Evolutionary conservation across 257 asterid species (phyloP).

Genomic region (Solanum commersonii): DNA sequence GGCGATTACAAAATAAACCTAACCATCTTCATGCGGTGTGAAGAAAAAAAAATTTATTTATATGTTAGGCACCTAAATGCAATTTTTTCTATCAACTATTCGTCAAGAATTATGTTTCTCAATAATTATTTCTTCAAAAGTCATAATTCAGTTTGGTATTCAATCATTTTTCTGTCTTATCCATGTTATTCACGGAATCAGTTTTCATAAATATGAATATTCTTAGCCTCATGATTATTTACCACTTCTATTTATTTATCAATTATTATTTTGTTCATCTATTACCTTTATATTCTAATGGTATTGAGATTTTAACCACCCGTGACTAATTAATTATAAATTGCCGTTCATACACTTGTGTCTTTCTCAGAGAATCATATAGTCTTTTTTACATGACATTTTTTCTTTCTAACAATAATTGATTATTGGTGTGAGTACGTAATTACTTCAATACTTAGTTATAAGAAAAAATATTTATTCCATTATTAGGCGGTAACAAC

Average conservation of each 20-base stretch:
- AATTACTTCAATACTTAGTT: not conserved
- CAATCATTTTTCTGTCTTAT: not conserved
- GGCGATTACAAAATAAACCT: no score
- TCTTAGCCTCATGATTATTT: not conserved
- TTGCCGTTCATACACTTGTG: not conserved
- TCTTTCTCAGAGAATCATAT: not conserved
- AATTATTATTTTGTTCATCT: not conserved
- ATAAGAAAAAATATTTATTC: not conserved
- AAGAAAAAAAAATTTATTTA: no score
- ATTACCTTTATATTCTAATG: not conserved
- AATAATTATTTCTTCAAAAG: not conserved
- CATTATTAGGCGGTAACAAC: no score
- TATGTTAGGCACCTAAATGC: not conserved
- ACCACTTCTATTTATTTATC: not conserved
- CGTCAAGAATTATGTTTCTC: not conserved
- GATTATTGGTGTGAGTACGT: not conserved
- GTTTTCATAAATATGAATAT: not conserved
- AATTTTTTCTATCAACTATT: not conserved
- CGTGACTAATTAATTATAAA: not conserved
- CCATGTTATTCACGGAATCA: no score
- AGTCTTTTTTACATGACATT: not conserved
- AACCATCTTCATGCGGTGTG: not conserved
- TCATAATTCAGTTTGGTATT: not conserved
- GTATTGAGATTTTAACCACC: not conserved
- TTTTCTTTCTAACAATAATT: not conserved